Conservation (phyloP, 83 land plant genomes). For the Isoetes engelmannii region DNA sequence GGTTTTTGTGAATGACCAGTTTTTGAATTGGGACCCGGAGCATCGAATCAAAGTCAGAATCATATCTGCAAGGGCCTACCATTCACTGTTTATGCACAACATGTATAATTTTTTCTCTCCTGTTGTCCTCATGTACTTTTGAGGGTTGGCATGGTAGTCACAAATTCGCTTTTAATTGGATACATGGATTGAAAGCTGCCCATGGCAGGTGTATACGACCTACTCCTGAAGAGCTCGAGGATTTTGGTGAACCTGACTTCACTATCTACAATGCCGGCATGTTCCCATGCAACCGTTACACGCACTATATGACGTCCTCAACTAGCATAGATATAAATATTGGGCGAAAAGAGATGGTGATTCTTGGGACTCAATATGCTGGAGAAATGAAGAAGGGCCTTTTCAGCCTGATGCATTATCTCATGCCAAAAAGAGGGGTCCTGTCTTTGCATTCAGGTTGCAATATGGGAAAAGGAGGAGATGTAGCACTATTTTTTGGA, state of each 20-base stretch:
- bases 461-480: slow-evolving; percentile 9
- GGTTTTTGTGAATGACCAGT: slow-evolving; percentile 30
- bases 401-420: slow-evolving; percentile 9
- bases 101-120: slow-evolving; percentile 15
- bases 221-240: slow-evolving; percentile 1
- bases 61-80: slow-evolving; percentile 25
- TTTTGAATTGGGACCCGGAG: slow-evolving; percentile 24
- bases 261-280: too few species aligned
- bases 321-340: slow-evolving; percentile 55
- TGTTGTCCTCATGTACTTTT: too few species aligned
- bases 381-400: slow-evolving; percentile 15
- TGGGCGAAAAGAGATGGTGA: slow-evolving; percentile 11
- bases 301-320: slow-evolving; percentile 9
- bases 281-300: slow-evolving; percentile 9
- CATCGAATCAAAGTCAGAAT: slow-evolving; percentile 25
- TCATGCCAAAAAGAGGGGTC: slow-evolving; percentile 6
- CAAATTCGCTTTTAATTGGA: background rate
- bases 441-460: slow-evolving; percentile 7
- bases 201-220: slow-evolving; percentile 10
- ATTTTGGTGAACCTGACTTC: slow-evolving; percentile 1
- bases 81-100: slow-evolving; percentile 30
- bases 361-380: too few species aligned
- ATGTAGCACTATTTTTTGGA: slow-evolving; percentile 6
- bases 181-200: background rate
- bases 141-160: too few species aligned